A percentile compares a stretch with the other conserved stretches of the same genome.
Evolutionary conservation across 306 rosid species (phyloP).

Genomic region (Canavalia gladiata): DNA sequence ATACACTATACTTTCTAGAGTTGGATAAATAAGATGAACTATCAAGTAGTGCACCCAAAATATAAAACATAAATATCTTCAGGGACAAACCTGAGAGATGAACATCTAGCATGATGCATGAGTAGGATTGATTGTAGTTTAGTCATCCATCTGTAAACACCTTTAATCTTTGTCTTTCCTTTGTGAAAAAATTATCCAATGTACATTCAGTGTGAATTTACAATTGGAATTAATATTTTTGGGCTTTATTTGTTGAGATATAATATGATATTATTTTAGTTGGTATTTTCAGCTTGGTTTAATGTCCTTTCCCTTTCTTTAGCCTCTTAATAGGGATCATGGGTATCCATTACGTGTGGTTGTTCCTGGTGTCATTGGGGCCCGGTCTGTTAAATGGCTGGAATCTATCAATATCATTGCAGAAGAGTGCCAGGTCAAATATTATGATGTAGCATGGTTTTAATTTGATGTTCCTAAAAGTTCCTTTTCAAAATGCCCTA

Average conservation of each 20-base stretch:
- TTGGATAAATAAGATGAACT: slow-evolving; percentile 2
- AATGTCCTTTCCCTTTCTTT: slow-evolving; percentile 40
- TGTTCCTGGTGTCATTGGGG: slow-evolving; percentile 98
- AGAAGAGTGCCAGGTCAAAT: slow-evolving; percentile 90
- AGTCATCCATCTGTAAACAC: slow-evolving; percentile 16
- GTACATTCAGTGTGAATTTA: slow-evolving; percentile 11
- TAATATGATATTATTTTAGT: slow-evolving; percentile 28
- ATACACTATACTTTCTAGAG: background rate
- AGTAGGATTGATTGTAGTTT: background rate
- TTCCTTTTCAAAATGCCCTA: slow-evolving; percentile 26
- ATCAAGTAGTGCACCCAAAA: background rate
- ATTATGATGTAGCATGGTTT: slow-evolving; percentile 9
- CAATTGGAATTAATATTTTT: slow-evolving; percentile 7
- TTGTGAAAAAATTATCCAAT: slow-evolving; percentile 2
- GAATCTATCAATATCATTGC: slow-evolving; percentile 72
- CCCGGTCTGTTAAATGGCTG: slow-evolving; percentile 98
- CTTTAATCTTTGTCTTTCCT: slow-evolving; percentile 13
- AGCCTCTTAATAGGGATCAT: slow-evolving; percentile 94
- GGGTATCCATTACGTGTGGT: slow-evolving; percentile 91
- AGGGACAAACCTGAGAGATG: slow-evolving; percentile 3
- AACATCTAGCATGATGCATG: slow-evolving; percentile 12
- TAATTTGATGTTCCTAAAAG: slow-evolving; percentile 23
- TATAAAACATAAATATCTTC: background rate
- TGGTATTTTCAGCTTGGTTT: slow-evolving; percentile 35
- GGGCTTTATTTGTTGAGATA: slow-evolving; percentile 17